Evolutionary conservation across 192 early-diverging fungal species (phyloP).

Genomic region (Endogone sp.): DNA sequence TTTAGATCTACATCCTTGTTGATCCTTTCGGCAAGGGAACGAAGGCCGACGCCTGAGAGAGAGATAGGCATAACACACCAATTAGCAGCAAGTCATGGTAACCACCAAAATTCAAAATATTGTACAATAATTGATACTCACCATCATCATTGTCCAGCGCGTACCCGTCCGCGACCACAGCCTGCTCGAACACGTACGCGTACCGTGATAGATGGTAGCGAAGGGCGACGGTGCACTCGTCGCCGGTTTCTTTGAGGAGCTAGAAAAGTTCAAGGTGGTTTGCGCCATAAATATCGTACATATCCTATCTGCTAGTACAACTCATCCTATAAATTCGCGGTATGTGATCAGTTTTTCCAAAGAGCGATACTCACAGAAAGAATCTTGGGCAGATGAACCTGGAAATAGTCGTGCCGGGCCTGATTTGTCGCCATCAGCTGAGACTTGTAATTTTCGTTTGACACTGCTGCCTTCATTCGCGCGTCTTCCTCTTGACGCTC

Average conservation of each 20-base stretch:
- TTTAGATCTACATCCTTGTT: slow-evolving; percentile 54
- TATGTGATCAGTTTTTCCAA: background rate
- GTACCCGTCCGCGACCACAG: slow-evolving; percentile 67
- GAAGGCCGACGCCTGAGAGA: slow-evolving; percentile 28
- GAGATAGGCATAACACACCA: background rate
- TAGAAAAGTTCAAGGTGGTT: slow-evolving; percentile 20
- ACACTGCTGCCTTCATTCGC: slow-evolving; percentile 68
- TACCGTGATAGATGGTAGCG: slow-evolving; percentile 79
- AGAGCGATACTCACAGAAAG: slow-evolving; percentile 51
- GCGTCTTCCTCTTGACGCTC: slow-evolving; percentile 86
- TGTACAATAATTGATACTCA: too few relatives aligned
- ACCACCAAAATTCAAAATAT: too few relatives aligned
- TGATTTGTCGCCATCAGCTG: slow-evolving; percentile 76
- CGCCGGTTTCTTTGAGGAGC: slow-evolving; percentile 76
- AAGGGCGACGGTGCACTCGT: slow-evolving; percentile 79
- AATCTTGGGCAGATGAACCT: slow-evolving; percentile 77
- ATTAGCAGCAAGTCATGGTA: too few relatives aligned
- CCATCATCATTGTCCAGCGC: slow-evolving; percentile 46
- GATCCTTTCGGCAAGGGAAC: slow-evolving; percentile 53
- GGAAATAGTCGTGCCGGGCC: slow-evolving; percentile 71
- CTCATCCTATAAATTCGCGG: too few relatives aligned
- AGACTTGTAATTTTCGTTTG: slow-evolving; percentile 80
- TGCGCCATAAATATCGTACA: background rate
- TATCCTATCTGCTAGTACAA: too few relatives aligned
- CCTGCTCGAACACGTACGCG: slow-evolving; percentile 72